Evolutionary conservation across 768 basidiomycete species (phyloP).

Genomic region (Boletus eberwhitei): DNA sequence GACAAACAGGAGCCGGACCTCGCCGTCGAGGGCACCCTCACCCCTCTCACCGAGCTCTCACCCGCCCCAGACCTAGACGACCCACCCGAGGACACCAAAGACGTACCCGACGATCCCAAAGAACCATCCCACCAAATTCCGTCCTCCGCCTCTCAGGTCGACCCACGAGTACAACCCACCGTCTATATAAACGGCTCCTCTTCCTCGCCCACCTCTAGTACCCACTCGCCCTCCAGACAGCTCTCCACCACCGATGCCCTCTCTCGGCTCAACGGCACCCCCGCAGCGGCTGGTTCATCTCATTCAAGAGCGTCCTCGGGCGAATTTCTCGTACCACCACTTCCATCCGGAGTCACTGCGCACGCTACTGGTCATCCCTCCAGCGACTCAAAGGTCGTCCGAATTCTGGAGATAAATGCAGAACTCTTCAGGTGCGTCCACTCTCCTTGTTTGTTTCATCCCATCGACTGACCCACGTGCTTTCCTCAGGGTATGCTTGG

Average conservation of each 20-base stretch:
- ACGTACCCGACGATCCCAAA: slow-evolving; percentile 36
- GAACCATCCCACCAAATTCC: slow-evolving; percentile 8
- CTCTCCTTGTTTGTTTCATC: background rate
- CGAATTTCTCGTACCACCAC: slow-evolving; percentile 29
- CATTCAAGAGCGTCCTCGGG: slow-evolving; percentile 28
- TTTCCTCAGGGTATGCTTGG: slow-evolving; percentile 51
- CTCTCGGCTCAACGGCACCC: slow-evolving; percentile 21
- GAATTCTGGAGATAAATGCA: slow-evolving; percentile 63
- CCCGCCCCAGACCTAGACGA: slow-evolving; percentile 61
- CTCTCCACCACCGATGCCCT: slow-evolving; percentile 19
- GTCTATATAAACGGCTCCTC: slow-evolving; percentile 23
- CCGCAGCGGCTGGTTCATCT: slow-evolving; percentile 19
- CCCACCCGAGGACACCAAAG: slow-evolving; percentile 24
- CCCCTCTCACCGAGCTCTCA: slow-evolving; percentile 75
- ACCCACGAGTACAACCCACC: slow-evolving; percentile 12
- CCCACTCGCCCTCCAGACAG: slow-evolving; percentile 22
- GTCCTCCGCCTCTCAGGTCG: slow-evolving; percentile 17
- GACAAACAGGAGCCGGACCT: slow-evolving; percentile 36
- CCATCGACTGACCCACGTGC: slow-evolving; percentile 4
- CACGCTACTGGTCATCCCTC: slow-evolving; percentile 6
- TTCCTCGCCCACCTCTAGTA: slow-evolving; percentile 17
- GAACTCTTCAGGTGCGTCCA: slow-evolving; percentile 62
- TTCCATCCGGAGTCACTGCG: slow-evolving; percentile 23
- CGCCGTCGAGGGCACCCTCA: slow-evolving; percentile 46
- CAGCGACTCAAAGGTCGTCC: slow-evolving; percentile 44